A percentile compares a stretch with the other conserved stretches of the same genome.
Evolutionary conservation across 257 asterid genomes (phyloP).

Genomic region (Primulina tabacum): DNA sequence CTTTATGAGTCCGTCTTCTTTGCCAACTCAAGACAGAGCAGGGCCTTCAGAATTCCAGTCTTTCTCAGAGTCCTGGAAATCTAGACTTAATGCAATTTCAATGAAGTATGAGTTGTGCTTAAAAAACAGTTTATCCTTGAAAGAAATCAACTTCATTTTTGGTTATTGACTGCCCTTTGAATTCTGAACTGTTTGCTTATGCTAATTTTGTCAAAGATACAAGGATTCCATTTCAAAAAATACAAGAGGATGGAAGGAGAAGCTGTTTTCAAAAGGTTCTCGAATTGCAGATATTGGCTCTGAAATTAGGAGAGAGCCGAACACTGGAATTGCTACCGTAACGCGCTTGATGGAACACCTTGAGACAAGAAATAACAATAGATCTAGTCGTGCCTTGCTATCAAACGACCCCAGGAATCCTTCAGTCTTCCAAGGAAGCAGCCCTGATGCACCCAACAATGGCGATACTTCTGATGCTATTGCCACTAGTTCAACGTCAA

Average conservation of each 20-base stretch:
- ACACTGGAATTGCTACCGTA: conserved; percentile 75
- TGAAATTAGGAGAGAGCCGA: conserved; percentile 71
- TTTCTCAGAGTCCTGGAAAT: conserved; percentile 69
- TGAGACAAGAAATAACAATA: conserved; percentile 55
- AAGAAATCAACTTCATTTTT: neutral
- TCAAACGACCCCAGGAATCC: conserved; percentile 33
- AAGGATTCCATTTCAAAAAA: conserved; percentile 81
- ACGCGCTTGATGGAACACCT: conserved; percentile 93
- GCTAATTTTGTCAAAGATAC: conserved; percentile 45
- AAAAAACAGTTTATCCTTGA: neutral
- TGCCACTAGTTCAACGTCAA: conserved; percentile 40
- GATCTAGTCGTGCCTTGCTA: conserved; percentile 24
- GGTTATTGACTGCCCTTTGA: conserved; percentile 3
- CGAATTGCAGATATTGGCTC: conserved; percentile 73
- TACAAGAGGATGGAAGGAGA: conserved; percentile 88
- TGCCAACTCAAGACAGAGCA: conserved; percentile 51
- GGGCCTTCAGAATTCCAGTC: conserved; percentile 89
- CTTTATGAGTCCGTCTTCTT: conserved; percentile 39
- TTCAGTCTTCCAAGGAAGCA: conserved; percentile 38
- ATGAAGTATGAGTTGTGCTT: conserved; percentile 55
- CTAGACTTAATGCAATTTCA: conserved; percentile 73
- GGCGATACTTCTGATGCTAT: conserved; percentile 39
- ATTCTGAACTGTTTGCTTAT: conserved; percentile 16
- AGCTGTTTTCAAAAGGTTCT: conserved; percentile 72
- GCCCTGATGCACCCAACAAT: conserved; percentile 32